Base-by-base conservation (phyloP, 2,329 filamentous ascomycete species). In the Ascosphaera pollenicola region DNA sequence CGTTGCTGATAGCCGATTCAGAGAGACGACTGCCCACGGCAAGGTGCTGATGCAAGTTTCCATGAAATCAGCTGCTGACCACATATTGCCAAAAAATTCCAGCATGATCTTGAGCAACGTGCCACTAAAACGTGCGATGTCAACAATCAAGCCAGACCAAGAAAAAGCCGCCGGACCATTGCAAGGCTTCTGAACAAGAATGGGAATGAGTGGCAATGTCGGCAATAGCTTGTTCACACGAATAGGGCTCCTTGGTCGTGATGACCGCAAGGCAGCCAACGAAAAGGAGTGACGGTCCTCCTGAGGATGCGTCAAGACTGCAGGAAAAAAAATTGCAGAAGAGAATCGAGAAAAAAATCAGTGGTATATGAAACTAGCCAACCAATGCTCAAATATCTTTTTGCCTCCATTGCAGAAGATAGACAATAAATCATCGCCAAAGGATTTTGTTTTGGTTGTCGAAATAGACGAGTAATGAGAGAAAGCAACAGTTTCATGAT, bases 391-490 rank as follows among this genome's bases (percentile, higher is more conserved):
- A 4, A 24, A 21, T 8, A 19, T n/a, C 4, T 8, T 4, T 24
- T 21, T 24, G n/a, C 8, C 6, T 21, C 15, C 18, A 24, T 37
- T 24, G 18, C 35, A 32, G 39, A 44, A 45, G 18, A 37, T 47
- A 47, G 44, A 43, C 43, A 44, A 40, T 32, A 13, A 13, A 32
- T 32, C 10, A 32, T 3, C 10, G 10, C 10, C 6, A 13, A n/a
- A 13, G 10, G n/a, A 39, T 18, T 2, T 21, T 31, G 34, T 42
- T 39, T 45, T 40, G 11, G 37, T 37, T 38, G 39, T 35, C 41
- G 15, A 36, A 39, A 40, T 35, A 44, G 11, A 32, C 19, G 31
- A 31, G 38, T 39, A 37, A 35, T n/a, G 39, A 39, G 40, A 43
- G 39, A 42, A 31, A 38, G 38, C 39, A 44, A 42, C 40, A 39